phyloP scores from a whole-genome alignment of 2,329 filamentous ascomycete species.

The Apiospora hydei region DNA sequence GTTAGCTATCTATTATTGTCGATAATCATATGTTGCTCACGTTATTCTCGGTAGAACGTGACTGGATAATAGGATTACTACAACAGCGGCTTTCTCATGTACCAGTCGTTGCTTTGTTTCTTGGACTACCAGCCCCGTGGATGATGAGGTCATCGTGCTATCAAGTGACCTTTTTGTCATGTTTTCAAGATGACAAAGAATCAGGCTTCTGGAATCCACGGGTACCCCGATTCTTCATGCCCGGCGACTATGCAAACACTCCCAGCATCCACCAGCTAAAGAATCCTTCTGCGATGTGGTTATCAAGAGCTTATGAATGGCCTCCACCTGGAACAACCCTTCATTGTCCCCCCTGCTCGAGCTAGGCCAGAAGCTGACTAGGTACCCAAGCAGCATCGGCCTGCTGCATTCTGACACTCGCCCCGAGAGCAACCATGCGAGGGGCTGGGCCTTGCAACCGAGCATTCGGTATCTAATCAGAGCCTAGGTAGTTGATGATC shows the following conservation, averaged over 20 bases:
- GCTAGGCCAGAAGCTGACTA: constrained; percentile 19
- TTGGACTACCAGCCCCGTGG: background rate
- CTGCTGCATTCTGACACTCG: constrained; percentile 9
- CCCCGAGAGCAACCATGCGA: background rate
- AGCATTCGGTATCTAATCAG: constrained; percentile 14
- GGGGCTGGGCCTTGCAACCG: constrained; percentile 9
- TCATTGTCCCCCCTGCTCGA: background rate
- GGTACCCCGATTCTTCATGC: background rate
- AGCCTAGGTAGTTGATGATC: background rate
- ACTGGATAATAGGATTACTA: constrained; percentile 9
- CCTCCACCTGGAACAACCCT: background rate
- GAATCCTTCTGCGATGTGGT: background rate
- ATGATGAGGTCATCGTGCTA: background rate
- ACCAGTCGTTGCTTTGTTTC: background rate
- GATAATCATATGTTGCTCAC: constrained; percentile 22
- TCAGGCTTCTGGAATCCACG: background rate
- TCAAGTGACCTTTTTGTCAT: background rate
- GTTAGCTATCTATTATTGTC: background rate
- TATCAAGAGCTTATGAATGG: background rate
- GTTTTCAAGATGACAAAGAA: background rate
- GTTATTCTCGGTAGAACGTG: constrained; percentile 18
- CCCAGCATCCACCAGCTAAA: background rate
- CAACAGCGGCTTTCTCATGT: background rate
- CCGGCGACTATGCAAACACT: background rate
- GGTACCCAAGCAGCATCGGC: background rate